phyloP scores from a whole-genome alignment of 768 basidiomycete genomes.

The Galerina marginata region DNA sequence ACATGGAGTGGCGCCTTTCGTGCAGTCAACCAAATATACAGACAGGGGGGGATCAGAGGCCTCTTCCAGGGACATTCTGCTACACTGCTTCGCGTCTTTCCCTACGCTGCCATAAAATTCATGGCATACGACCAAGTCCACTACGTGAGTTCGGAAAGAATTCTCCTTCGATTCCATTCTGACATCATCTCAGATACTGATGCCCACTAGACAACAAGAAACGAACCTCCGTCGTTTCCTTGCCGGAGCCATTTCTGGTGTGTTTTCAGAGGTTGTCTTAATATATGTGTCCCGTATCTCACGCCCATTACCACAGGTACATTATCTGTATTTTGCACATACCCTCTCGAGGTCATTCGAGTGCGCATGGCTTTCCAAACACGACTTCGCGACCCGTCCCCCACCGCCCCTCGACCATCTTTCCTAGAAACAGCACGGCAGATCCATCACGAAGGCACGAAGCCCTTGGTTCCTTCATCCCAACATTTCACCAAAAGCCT shows the following conservation, averaged over 20 bases:
- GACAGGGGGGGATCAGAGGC: constrained; percentile 71
- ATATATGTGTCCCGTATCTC: not conserved
- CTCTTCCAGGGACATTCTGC: constrained; percentile 96
- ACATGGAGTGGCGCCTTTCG: constrained; percentile 85
- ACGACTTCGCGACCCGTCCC: constrained; percentile 31
- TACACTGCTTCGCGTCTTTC: constrained; percentile 92
- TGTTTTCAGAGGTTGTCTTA: constrained; percentile 25
- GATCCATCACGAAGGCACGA: constrained; percentile 73
- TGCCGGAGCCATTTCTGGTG: constrained; percentile 89
- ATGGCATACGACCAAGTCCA: constrained; percentile 94
- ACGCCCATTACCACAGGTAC: constrained; percentile 55
- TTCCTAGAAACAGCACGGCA: constrained; percentile 60
- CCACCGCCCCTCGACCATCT: constrained; percentile 44
- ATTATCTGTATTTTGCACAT: constrained; percentile 89
- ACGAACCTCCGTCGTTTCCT: constrained; percentile 81
- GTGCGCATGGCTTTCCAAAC: constrained; percentile 95
- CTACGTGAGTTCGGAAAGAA: constrained; percentile 50
- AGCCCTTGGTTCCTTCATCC: constrained; percentile 28
- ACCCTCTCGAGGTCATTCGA: constrained; percentile 93
- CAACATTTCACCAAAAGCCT: constrained; percentile 29
- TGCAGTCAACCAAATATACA: constrained; percentile 77
- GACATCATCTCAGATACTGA: constrained; percentile 64
- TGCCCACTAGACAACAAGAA: constrained; percentile 81
- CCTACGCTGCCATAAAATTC: constrained; percentile 96
- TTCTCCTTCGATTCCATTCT: not conserved